Conservation (phyloP, 2,329 filamentous ascomycete genomes). For the Sclerotinia borealis region DNA sequence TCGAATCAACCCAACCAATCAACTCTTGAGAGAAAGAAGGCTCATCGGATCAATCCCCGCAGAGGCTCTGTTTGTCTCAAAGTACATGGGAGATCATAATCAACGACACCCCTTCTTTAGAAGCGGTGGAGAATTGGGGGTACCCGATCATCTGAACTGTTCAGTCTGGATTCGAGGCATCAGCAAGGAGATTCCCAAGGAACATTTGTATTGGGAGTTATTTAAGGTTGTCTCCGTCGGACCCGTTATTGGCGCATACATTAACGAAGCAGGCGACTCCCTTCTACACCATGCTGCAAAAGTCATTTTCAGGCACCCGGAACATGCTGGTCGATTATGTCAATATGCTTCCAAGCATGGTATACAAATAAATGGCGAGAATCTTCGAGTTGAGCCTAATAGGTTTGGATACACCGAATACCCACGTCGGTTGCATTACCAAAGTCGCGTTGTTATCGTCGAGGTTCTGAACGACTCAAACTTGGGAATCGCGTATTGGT, state of each 20-base stretch:
- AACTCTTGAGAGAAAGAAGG: neutral
- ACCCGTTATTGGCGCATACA: neutral
- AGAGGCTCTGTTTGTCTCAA: rapidly evolving
- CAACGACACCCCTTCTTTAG: too few species aligned
- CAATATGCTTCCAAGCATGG: rapidly evolving
- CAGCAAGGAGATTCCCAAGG: neutral
- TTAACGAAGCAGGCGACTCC: neutral
- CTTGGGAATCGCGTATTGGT: neutral
- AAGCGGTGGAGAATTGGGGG: rapidly evolving
- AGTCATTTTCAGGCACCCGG: neutral
- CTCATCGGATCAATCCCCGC: neutral
- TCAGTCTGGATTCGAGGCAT: neutral
- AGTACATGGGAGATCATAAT: neutral
- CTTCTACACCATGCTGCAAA: neutral
- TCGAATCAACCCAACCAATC: rapidly evolving
- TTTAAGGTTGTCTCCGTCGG: neutral
- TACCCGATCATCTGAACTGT: neutral
- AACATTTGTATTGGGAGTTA: neutral
- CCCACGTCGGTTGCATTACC: neutral
- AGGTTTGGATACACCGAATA: neutral
- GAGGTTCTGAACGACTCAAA: neutral
- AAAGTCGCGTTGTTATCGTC: neutral
- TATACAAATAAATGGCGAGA: neutral
- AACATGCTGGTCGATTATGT: neutral
- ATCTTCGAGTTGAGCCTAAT: neutral